phyloP scores from a whole-genome alignment of 1,139 yeast species.

The Protomyces pachydermus region DNA sequence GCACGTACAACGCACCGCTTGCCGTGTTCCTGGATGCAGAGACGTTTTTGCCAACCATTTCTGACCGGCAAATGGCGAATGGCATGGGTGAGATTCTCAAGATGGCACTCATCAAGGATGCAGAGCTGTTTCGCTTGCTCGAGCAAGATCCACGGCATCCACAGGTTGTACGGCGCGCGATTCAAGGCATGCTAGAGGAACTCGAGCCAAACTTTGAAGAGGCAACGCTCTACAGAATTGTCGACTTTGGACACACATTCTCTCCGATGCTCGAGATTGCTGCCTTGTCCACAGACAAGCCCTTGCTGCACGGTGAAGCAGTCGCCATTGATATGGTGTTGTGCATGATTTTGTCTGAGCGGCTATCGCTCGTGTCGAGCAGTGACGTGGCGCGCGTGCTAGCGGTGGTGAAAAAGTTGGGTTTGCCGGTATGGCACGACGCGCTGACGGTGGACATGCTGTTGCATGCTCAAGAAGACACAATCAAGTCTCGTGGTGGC shows the following conservation, averaged over 20 bases:
- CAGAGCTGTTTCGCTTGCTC: constrained; percentile 4
- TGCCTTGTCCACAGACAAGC: constrained; percentile 17
- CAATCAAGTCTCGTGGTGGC: constrained; percentile 20
- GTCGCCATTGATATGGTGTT: constrained; percentile 25
- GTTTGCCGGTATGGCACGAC: constrained; percentile 22
- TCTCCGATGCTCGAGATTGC: constrained; percentile 25
- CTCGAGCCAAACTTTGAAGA: constrained; percentile 25
- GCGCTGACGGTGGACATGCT: constrained; percentile 14
- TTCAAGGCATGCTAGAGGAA: constrained; percentile 27
- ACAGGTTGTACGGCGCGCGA: constrained; percentile 17
- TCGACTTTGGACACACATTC: constrained; percentile 26
- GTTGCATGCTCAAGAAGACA: constrained; percentile 14
- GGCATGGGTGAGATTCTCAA: constrained; percentile 28
- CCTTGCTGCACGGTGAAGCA: constrained; percentile 26
- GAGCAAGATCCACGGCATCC: constrained; percentile 5
- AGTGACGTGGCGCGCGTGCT: constrained; percentile 18
- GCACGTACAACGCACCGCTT: constrained; percentile 24
- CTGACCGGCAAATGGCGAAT: constrained; percentile 22
- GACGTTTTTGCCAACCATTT: constrained; percentile 14
- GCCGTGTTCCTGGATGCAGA: constrained; percentile 22
- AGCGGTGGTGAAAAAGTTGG: constrained; percentile 15
- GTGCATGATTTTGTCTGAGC: constrained; percentile 22
- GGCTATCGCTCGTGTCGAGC: constrained; percentile 8
- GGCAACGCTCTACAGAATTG: constrained; percentile 24
- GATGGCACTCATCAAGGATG: constrained; percentile 25